Percentiles rank a stretch among this genome's conserved stretches.
Evolutionary conservation across 1,139 yeast species (phyloP).

Genomic region (Debaryomycetaceae sp.): DNA sequence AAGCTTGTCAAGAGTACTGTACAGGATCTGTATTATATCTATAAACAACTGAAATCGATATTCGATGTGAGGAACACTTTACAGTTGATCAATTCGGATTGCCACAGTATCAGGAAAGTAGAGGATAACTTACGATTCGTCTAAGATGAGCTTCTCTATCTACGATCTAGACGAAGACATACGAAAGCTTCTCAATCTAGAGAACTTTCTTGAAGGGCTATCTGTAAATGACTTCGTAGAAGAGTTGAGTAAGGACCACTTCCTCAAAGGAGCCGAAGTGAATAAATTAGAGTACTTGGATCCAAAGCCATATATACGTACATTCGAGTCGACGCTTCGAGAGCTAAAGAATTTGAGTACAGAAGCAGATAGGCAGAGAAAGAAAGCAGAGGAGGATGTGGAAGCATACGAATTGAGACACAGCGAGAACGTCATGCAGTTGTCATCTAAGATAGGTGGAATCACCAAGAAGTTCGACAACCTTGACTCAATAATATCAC

Average conservation of each 20-base stretch:
- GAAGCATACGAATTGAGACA: slow-evolving; percentile 64
- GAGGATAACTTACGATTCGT: background rate
- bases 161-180: slow-evolving; percentile 69
- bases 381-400: slow-evolving; percentile 52
- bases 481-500: slow-evolving; percentile 58
- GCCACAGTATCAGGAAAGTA: no score
- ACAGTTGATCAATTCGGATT: no score
- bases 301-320: slow-evolving; percentile 92
- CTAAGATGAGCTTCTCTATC: slow-evolving; percentile 39
- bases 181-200: slow-evolving; percentile 60
- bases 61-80: background rate
- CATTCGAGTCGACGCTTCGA: slow-evolving; percentile 81
- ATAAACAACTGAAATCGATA: background rate
- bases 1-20: background rate
- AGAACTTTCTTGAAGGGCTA: slow-evolving; percentile 66
- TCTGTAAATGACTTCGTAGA: slow-evolving; percentile 83
- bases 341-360: slow-evolving; percentile 61
- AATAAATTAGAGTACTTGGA: slow-evolving; percentile 60
- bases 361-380: slow-evolving; percentile 50
- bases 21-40: background rate
- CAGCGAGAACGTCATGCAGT: slow-evolving; percentile 58
- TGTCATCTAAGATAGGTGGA: slow-evolving; percentile 48
- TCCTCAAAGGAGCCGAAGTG: slow-evolving; percentile 52
- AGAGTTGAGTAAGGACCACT: slow-evolving; percentile 70
- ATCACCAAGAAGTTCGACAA: slow-evolving; percentile 47